Conservation (phyloP, 345 rosid genomes). For the Brassica cretica region DNA sequence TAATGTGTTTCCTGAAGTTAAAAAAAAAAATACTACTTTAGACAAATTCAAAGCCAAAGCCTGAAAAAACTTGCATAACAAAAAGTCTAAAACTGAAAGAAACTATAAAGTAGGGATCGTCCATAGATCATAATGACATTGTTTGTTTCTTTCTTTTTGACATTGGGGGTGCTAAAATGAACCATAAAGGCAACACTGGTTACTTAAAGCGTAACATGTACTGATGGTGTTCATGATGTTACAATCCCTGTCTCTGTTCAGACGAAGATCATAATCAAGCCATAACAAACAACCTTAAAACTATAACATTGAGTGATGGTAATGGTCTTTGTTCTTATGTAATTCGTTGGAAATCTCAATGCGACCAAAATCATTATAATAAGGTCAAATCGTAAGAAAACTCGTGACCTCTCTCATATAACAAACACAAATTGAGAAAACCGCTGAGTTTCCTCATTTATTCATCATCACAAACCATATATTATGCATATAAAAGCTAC, state of each 20-base stretch:
- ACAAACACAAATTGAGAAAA: slow-evolving; percentile 20
- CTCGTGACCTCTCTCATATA: background rate
- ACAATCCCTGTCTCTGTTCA: background rate
- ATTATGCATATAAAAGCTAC: slow-evolving; percentile 11
- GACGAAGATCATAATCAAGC: background rate
- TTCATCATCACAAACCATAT: slow-evolving; percentile 29
- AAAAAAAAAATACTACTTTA: background rate
- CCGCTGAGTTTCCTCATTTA: slow-evolving; percentile 30
- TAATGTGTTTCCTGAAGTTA: background rate
- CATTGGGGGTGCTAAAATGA: background rate
- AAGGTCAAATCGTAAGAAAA: background rate
- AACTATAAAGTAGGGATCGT: background rate
- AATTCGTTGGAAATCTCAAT: background rate
- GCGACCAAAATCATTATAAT: background rate
- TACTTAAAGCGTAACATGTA: background rate
- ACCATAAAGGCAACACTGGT: background rate
- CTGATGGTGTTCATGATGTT: background rate
- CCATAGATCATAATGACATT: background rate
- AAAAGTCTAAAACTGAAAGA: background rate
- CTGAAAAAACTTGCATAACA: background rate
- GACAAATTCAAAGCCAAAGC: background rate
- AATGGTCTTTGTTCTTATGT: background rate
- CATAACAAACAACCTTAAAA: background rate
- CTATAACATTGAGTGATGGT: background rate
- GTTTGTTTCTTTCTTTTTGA: too few species aligned